Evolutionary conservation across 257 asterid genomes (phyloP), one percentile per base, ranked within the genome.

Genomic region (Solanum virginianum): DNA sequence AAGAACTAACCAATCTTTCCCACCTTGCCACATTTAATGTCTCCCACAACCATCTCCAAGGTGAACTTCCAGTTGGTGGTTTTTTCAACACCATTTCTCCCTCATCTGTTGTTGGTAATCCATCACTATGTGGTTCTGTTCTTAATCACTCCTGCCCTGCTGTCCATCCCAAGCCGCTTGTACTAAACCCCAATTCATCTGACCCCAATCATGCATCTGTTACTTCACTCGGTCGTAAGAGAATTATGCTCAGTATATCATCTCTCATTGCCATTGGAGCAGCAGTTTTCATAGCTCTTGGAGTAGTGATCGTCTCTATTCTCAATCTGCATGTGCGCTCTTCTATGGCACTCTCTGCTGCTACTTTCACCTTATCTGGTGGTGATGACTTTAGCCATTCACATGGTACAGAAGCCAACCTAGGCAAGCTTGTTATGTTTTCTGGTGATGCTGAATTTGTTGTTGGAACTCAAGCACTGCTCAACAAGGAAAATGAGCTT

Each of bases 391-490:
- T 84, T 43, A 93, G 97, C 92, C 94, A 91, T 24, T 94, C 97
- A 16, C 94, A 90, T 12, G 90, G 92, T 32, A 83, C 90, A 0
- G 97, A 94, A 83, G 93, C 95, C 54, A 94, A 93, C 88, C 92
- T 89, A 49, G 99, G 99, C 22, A 95, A 95, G 89, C 95, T 95
- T 16, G 97, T 95, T 66, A 93, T 95, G 98, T 93, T 95, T 83
- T 91, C 99, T 36, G 95, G 97, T 22, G 94, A 93, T 36, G 92
- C 94, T 5, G 97, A 92, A 83, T 95, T 95, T 83, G 90, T 85
- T 20, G 80, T 91, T 0, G 97, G 98, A 53, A 91, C 97, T 69
- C 96, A 94, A 39, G 88, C 94, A 32, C 89, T 95, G 80, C 97
- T 95, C 20, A 93, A 92, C 82, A 94, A 95, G 86, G 87, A 93